Evolutionary conservation across 1,284 basidiomycete species (phyloP), one percentile per base, ranked within the genome.

Genomic region (Moesziomyces antarcticus): DNA sequence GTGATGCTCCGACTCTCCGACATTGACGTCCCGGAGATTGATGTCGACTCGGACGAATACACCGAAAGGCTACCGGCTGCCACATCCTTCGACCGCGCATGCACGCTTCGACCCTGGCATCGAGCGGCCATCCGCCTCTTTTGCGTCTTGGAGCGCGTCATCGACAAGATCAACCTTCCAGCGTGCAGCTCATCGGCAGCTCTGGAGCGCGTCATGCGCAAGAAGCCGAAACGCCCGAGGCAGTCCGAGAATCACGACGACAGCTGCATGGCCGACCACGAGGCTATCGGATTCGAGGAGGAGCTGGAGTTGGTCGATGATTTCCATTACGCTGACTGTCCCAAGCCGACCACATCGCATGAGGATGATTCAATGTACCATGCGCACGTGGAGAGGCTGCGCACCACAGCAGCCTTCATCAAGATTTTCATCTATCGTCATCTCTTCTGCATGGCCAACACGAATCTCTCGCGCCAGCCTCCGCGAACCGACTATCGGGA

Each of bases 101-200:
- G 61, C 43, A 74, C 66, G 8, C 59, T 74, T 18, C 58, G 72
- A 3, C 61, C 66, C 16, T 74, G 60, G 62, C 67, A 74, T 30
- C 62, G 72, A 18, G 72, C 72, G n/a, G 60, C 62, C 10, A 58
- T 74, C 27, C 66, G 72, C 37, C 63, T 74, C 24, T 66, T 66
- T 27, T 74, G 72, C 51, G 72, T 74, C 27, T 50, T 74, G 14
- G 72, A 74, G 42, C 58, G 72, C 7, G 72, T 74, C 52, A 67
- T 74, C 21, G 72, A 74, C 59, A 74, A 74, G 50, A 74, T 74
- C 56, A 74, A 74, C 42, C 67, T 74, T 27, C 72, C 72, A 3
- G 67, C 72, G 11, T 74, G 72, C 63, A 74, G 67, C 47, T 54
- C 51, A 10, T 74, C 72, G 0, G 50, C 58, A 33, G 72, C 72